Percentiles rank a stretch among this genome's conserved stretches.
Conservation (phyloP, 257 asterid species). For the Gentiana macrophylla region DNA sequence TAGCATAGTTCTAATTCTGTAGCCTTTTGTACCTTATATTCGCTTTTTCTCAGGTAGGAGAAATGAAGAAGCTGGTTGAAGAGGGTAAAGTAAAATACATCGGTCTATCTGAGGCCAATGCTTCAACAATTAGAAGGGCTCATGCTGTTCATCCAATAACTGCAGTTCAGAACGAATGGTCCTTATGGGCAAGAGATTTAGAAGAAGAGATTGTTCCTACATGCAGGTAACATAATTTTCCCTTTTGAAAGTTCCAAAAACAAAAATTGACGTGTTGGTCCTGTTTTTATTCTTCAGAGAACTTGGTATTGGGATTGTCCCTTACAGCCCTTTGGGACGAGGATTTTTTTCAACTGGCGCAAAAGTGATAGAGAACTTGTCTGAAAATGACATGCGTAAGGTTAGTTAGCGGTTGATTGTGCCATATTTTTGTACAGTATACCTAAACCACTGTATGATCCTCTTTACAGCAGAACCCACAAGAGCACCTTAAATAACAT, state of each 20-base stretch:
- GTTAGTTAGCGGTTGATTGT: slow-evolving; percentile 1
- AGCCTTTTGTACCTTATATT: background rate
- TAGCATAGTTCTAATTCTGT: too few relatives aligned
- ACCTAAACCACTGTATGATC: too few relatives aligned
- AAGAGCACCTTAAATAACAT: too few relatives aligned
- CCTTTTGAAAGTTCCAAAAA: too few relatives aligned
- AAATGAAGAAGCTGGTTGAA: slow-evolving; percentile 18
- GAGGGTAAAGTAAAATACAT: slow-evolving; percentile 18
- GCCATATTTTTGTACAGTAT: too few relatives aligned
- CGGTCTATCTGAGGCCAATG: slow-evolving; percentile 19
- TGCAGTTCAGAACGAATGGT: slow-evolving; percentile 16
- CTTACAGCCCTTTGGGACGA: slow-evolving; percentile 31
- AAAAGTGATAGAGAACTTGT: slow-evolving; percentile 9
- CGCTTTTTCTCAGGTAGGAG: slow-evolving; percentile 9
- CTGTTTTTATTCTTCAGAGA: slow-evolving; percentile 6
- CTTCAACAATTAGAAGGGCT: slow-evolving; percentile 23
- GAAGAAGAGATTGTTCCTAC: slow-evolving; percentile 17
- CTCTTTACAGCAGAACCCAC: too few relatives aligned
- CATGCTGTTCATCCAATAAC: slow-evolving; percentile 22
- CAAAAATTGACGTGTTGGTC: background rate
- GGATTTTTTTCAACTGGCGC: slow-evolving; percentile 17
- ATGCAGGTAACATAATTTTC: slow-evolving; percentile 8
- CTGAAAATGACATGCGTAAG: slow-evolving; percentile 20
- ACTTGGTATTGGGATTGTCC: slow-evolving; percentile 30
- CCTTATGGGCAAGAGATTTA: slow-evolving; percentile 16